Evolutionary conservation across 306 rosid species (phyloP), one percentile per base, ranked within the genome.

Genomic region (Sicyos baderoa): DNA sequence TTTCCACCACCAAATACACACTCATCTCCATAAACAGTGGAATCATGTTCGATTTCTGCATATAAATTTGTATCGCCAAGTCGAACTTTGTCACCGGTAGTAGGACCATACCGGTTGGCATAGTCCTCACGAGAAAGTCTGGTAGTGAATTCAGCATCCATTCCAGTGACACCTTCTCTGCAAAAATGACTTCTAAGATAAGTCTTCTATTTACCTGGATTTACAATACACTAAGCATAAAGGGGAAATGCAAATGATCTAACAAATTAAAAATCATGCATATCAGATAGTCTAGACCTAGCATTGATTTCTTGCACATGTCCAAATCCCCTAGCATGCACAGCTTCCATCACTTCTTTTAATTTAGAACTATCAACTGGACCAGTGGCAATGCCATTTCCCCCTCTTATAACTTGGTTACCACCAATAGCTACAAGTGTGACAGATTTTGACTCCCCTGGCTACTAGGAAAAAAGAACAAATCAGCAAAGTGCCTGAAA

Each of bases 1-100:
- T 93, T 93, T 37, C 99, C 99, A 68, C 97, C 99, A 76, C 99
- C 99, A 76, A 89, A 93, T 47, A 93, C 83, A 74, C 87, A 86
- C 79, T 93, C 99, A 73, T 93, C 99, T 56, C 99, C 99, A 82
- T 82, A 86, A 68, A 77, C 37, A 69, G 90, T 74, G 79, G 77
- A 90, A 74, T 90, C 99, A 1, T 70, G 78, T 84, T 93, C 99
- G 74, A 90, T 85, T 85, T 93, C 86, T 13, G 88, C 99, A 81
- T 79, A 77, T 80, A 93, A 85, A 76, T 84, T 74, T 42, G 97
- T 93, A 68, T 90, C 99, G 61, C 99, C 99, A 27, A 93, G 97
- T 79, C 87, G 90, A 75, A 93, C 72, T 84, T 93, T 90, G 76
- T 93, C 97, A 40, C 97, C 97, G 23, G 78, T 80, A 68, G 97